phyloP scores from a whole-genome alignment of 352 stramenopile species.

The Thalassiosira oceanica region DNA sequence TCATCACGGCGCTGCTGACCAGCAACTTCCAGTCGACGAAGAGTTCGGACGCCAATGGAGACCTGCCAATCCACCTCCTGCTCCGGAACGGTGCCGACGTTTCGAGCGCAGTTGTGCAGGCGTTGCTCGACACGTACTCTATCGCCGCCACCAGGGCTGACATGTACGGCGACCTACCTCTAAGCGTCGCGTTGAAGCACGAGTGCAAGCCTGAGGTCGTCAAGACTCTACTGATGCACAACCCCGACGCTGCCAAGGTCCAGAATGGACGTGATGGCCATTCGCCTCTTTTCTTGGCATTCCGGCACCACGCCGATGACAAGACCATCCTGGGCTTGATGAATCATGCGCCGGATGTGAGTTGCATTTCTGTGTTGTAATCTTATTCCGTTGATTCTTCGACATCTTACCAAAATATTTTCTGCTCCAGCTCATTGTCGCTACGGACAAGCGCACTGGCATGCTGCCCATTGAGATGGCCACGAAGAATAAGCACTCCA shows the following conservation, averaged over 20 bases:
- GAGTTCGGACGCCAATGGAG: conserved; percentile 76
- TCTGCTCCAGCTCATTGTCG: conserved; percentile 46
- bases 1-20: conserved; percentile 74
- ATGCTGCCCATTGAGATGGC: conserved; percentile 81
- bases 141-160: conserved; percentile 71
- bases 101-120: conserved; percentile 74
- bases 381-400: neutral
- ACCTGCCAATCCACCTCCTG: conserved; percentile 77
- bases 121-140: conserved; percentile 73
- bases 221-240: conserved; percentile 77
- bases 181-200: conserved; percentile 75
- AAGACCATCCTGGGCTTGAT: conserved; percentile 79
- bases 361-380: conserved; percentile 7
- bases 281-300: conserved; percentile 72
- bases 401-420: conserved; percentile 1
- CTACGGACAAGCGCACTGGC: conserved; percentile 73
- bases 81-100: conserved; percentile 75
- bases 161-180: conserved; percentile 78
- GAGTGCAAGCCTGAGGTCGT: conserved; percentile 72
- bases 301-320: conserved; percentile 77
- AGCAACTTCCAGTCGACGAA: conserved; percentile 81
- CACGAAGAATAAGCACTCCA: conserved; percentile 71
- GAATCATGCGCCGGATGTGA: conserved; percentile 78
- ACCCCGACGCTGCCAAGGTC: conserved; percentile 69
- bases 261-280: conserved; percentile 75